Evolutionary conservation across 1,284 basidiomycete genomes (phyloP).

Genomic region (Kalmanozyma brasiliensis): DNA sequence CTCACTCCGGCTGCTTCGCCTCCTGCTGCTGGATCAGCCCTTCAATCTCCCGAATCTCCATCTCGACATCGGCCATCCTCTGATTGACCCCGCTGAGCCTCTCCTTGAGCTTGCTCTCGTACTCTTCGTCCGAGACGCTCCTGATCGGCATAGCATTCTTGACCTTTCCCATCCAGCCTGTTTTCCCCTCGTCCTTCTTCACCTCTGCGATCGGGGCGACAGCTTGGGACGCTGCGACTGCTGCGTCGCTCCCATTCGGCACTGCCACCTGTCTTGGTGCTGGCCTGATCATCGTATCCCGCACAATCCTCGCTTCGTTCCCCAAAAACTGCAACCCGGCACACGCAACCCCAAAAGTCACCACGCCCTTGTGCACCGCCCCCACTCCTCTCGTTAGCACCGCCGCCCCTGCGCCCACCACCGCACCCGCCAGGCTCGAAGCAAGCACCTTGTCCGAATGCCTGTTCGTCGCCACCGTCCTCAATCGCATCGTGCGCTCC

Average conservation of each 20-base stretch:
- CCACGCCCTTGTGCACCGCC: slow-evolving; percentile 27
- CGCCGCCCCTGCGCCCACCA: slow-evolving; percentile 38
- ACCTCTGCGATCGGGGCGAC: slow-evolving; percentile 8
- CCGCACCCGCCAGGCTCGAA: slow-evolving; percentile 34
- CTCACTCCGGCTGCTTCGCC: neutral
- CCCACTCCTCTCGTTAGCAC: slow-evolving; percentile 12
- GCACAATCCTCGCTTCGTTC: slow-evolving; percentile 39
- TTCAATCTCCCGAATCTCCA: slow-evolving; percentile 45
- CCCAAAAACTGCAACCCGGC: slow-evolving; percentile 34
- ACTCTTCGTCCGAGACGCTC: slow-evolving; percentile 52
- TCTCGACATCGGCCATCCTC: slow-evolving; percentile 35
- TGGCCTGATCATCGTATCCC: slow-evolving; percentile 25
- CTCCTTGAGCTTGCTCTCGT: slow-evolving; percentile 39
- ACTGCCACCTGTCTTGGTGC: slow-evolving; percentile 1
- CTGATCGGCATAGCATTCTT: slow-evolving; percentile 36
- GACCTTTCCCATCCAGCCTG: slow-evolving; percentile 22
- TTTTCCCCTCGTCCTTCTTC: neutral
- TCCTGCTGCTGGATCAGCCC: slow-evolving; percentile 16
- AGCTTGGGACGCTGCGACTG: slow-evolving; percentile 10
- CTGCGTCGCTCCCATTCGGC: slow-evolving; percentile 8
- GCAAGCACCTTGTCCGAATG: slow-evolving; percentile 40
- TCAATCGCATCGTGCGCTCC: slow-evolving; percentile 30
- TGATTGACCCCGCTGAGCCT: slow-evolving; percentile 34
- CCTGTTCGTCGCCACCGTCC: slow-evolving; percentile 12
- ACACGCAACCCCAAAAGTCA: slow-evolving; percentile 42